Evolutionary conservation across 2,329 filamentous ascomycete species (phyloP).

Genomic region (Tolypocladium nubicola): DNA sequence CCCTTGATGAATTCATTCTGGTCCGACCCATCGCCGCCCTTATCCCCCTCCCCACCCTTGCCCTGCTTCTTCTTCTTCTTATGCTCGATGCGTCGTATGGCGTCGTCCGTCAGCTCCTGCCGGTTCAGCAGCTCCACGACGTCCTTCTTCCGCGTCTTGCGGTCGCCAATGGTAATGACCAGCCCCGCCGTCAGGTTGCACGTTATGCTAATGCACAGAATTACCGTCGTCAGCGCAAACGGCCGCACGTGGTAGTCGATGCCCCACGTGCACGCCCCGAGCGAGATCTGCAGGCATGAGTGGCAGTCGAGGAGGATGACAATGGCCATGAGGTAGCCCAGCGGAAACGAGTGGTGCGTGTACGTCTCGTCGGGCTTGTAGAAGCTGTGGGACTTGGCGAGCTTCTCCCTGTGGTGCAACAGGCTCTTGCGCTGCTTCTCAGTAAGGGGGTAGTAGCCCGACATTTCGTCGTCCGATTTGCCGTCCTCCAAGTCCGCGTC

Average conservation of each 20-base stretch:
- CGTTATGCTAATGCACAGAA: slow-evolving; percentile 68
- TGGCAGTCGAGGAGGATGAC: slow-evolving; percentile 73
- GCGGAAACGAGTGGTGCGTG: slow-evolving; percentile 71
- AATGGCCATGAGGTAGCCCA: slow-evolving; percentile 63
- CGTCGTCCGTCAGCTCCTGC: slow-evolving; percentile 60
- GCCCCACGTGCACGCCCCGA: slow-evolving; percentile 69
- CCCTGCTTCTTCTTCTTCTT: slow-evolving; percentile 5
- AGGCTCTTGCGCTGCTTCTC: slow-evolving; percentile 57
- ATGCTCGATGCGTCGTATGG: slow-evolving; percentile 34
- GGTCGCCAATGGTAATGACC: slow-evolving; percentile 66
- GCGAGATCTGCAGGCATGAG: slow-evolving; percentile 67
- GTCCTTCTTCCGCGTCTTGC: slow-evolving; percentile 74
- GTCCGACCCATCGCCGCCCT: neutral
- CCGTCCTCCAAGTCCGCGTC: slow-evolving; percentile 28
- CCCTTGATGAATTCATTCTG: neutral
- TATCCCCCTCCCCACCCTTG: neutral
- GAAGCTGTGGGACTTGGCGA: slow-evolving; percentile 75
- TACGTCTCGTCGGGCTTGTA: slow-evolving; percentile 82
- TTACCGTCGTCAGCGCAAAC: slow-evolving; percentile 66
- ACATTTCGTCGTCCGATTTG: slow-evolving; percentile 24
- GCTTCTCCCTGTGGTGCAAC: slow-evolving; percentile 68
- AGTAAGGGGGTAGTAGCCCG: slow-evolving; percentile 52
- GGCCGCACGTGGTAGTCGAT: slow-evolving; percentile 62
- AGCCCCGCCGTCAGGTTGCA: slow-evolving; percentile 70
- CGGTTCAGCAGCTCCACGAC: slow-evolving; percentile 67